Percentiles rank a stretch among this genome's conserved stretches.
Evolutionary conservation across 805 yeast genomes (phyloP).

Genomic region (Scheffersomyces stipitis): DNA sequence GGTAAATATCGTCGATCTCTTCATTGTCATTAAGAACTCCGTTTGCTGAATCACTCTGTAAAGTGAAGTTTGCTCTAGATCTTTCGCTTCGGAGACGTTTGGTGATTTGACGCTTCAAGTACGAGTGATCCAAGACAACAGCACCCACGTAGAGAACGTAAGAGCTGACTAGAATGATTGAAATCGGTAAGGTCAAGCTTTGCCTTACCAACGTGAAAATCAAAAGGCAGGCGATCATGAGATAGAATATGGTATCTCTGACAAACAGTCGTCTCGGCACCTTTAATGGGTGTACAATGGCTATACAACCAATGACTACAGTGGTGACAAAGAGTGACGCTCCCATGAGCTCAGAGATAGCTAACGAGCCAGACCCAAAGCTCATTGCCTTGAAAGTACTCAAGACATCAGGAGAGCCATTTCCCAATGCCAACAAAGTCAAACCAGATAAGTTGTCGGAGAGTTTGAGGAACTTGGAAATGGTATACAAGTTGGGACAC

Average conservation of each 20-base stretch:
- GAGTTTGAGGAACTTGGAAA: slow-evolving; percentile 61
- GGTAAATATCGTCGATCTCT: slow-evolving; percentile 17
- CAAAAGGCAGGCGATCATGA: slow-evolving; percentile 48
- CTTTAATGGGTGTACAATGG: slow-evolving; percentile 60
- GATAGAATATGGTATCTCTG: slow-evolving; percentile 62
- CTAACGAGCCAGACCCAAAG: slow-evolving; percentile 69
- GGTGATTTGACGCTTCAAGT: slow-evolving; percentile 11
- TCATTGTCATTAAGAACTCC: not conserved
- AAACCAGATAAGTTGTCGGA: slow-evolving; percentile 82
- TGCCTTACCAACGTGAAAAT: slow-evolving; percentile 58
- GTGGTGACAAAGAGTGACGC: slow-evolving; percentile 82
- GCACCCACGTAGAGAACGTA: slow-evolving; percentile 59
- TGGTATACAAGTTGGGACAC: slow-evolving; percentile 71
- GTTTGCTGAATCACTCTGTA: slow-evolving; percentile 3
- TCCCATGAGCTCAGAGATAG: slow-evolving; percentile 88
- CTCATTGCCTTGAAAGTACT: slow-evolving; percentile 82
- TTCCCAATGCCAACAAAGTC: slow-evolving; percentile 86
- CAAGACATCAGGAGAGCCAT: slow-evolving; percentile 88
- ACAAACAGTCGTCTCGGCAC: slow-evolving; percentile 54
- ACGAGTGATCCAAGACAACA: slow-evolving; percentile 27
- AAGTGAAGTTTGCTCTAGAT: slow-evolving; percentile 20
- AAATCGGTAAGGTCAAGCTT: slow-evolving; percentile 52
- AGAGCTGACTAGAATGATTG: slow-evolving; percentile 53
- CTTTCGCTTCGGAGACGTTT: slow-evolving; percentile 18
- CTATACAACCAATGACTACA: slow-evolving; percentile 78